A percentile compares a stretch with the other conserved stretches of the same genome.
phyloP scores from a whole-genome alignment of 2,329 filamentous ascomycete species.

The Aspergillus amoenus region DNA sequence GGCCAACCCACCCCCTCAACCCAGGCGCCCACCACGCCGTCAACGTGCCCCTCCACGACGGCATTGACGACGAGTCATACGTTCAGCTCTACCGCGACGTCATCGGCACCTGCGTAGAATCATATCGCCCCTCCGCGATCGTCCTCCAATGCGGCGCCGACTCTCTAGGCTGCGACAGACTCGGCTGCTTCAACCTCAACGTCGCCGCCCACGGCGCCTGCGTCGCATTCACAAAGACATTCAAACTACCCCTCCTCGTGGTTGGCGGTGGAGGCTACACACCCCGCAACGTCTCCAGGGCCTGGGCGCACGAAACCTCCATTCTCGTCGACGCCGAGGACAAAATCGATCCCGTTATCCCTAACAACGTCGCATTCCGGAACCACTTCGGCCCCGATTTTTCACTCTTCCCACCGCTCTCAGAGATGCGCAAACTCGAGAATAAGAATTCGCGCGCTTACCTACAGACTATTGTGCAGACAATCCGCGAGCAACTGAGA shows the following conservation, averaged over 20 bases:
- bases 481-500: conserved; percentile 79
- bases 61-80: conserved; percentile 89
- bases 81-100: conserved; percentile 78
- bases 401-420: conserved; percentile 82
- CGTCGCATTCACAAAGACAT: conserved; percentile 81
- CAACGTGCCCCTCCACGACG: conserved; percentile 87
- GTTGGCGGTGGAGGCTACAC: conserved; percentile 97
- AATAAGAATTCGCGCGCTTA: conserved; percentile 80
- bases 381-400: conserved; percentile 87
- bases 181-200: conserved; percentile 95
- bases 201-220: conserved; percentile 92
- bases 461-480: conserved; percentile 71
- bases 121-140: conserved; percentile 86
- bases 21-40: conserved; percentile 84
- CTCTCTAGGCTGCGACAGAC: conserved; percentile 85
- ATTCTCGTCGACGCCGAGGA: conserved; percentile 77
- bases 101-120: conserved; percentile 73
- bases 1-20: conserved; percentile 78
- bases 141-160: conserved; percentile 95
- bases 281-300: conserved; percentile 89
- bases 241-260: conserved; percentile 78
- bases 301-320: conserved; percentile 95
- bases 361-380: conserved; percentile 77
- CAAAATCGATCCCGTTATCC: conserved; percentile 70
- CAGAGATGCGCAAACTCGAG: conserved; percentile 64